Evolutionary conservation across 2,329 filamentous ascomycete genomes (phyloP), one percentile per base, ranked within the genome.

Genomic region (Chaetomiaceae sp.): DNA sequence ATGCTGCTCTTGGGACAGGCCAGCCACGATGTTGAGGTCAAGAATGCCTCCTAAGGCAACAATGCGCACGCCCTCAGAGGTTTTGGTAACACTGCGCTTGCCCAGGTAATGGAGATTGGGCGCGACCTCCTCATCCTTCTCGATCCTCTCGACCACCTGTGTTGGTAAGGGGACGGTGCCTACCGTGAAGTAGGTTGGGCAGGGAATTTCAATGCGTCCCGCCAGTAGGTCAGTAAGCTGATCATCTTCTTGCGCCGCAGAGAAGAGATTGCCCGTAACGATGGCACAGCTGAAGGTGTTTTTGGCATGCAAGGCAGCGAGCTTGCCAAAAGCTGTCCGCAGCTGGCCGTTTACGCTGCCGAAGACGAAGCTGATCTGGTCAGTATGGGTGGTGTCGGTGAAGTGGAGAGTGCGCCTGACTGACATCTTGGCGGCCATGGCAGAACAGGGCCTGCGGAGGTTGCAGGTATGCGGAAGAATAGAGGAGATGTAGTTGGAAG

Each of bases 151-250:
- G 17, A 85, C 71, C 18, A 96, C 78, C 24, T 72, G 68, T 3
- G 73, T 65, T 0, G 93, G 93, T 6, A 98, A 72, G n/a, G 83
- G 69, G 38, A 74, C 74, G 30, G 73, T 81, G 56, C 87, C 89
- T 50, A 95, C 74, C 3, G 87, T 88, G 63, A 97, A 98, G 68
- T 98, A 98, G 8, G 86, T 94, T 1, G 90, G 83, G 1, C 97
- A 70, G 3, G 90, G 83, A 4, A 97, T 72, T 18, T 73, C 62
- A 42, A 95, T 82, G 10, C 77, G 72, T n/a, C 88, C 88, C 20
- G 78, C 68, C 1, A 97, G 67, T 3, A 98, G 75, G 9, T 78
- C 74, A 10, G 73, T 68, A 5, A 93, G 67, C 9, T 67, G 62
- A 11, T 78, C 73, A 33, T 81, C 72, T 42, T 85, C 76, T 37